Conservation (phyloP, 768 basidiomycete genomes). For the Heimioporus sp. region DNA sequence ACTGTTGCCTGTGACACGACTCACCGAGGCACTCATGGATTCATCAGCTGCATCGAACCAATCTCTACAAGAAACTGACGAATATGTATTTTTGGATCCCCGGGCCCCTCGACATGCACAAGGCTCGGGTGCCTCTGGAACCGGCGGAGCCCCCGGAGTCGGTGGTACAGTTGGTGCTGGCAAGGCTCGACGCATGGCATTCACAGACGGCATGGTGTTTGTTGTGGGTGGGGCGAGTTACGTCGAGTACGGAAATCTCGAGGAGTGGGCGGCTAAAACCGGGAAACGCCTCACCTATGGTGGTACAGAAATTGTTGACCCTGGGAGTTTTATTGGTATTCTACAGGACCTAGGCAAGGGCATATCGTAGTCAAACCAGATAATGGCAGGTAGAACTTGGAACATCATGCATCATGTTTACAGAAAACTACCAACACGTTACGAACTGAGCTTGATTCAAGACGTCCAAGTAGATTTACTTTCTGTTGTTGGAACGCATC, state of each 20-base stretch:
- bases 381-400: conserved; percentile 41
- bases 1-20: conserved; percentile 85
- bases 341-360: conserved; percentile 62
- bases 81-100: conserved; percentile 93
- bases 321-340: conserved; percentile 75
- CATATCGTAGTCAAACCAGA: conserved; percentile 21
- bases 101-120: conserved; percentile 62
- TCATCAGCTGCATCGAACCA: conserved; percentile 91
- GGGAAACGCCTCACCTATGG: conserved; percentile 92
- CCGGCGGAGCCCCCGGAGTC: conserved; percentile 43
- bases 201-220: conserved; percentile 87
- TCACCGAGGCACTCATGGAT: conserved; percentile 97
- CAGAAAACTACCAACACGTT: conserved; percentile 10
- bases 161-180: conserved; percentile 32
- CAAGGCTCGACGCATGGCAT: conserved; percentile 66
- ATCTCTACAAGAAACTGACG: conserved; percentile 94
- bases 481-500: conserved; percentile 58
- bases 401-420: background rate
- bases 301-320: conserved; percentile 92
- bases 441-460: background rate
- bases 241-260: conserved; percentile 95
- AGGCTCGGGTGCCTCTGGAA: conserved; percentile 47
- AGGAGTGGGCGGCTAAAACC: conserved; percentile 85
- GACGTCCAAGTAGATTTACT: conserved; percentile 30
- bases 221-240: conserved; percentile 96